Percentiles rank a stretch among this genome's conserved stretches.
phyloP scores from a whole-genome alignment of 768 basidiomycete species.

The Baorangia bicolor region DNA sequence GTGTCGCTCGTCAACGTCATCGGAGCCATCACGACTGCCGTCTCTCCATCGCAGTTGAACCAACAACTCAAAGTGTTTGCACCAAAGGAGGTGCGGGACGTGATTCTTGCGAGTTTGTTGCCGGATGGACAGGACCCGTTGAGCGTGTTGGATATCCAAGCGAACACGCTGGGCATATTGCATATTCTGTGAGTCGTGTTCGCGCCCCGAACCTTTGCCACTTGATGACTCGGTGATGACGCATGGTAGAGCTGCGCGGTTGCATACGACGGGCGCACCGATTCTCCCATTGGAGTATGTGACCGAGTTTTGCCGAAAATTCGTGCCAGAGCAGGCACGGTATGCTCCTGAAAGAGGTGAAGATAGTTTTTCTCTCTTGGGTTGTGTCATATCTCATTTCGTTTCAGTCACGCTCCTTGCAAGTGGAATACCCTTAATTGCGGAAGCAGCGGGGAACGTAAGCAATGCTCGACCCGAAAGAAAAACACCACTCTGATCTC shows the following conservation, averaged over 20 bases:
- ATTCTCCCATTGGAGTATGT: conserved; percentile 45
- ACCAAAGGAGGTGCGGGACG: conserved; percentile 58
- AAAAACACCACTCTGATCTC: conserved; percentile 14
- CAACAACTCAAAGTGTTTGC: conserved; percentile 45
- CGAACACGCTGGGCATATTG: conserved; percentile 63
- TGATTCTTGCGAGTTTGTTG: conserved; percentile 52
- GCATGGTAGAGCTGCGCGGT: conserved; percentile 53
- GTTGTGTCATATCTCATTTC: conserved; percentile 1
- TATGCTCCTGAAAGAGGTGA: conserved; percentile 68
- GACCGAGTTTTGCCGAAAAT: conserved; percentile 58
- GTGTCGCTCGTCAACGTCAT: conserved; percentile 42
- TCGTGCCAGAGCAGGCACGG: conserved; percentile 62
- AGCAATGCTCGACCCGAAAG: conserved; percentile 21
- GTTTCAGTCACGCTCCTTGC: conserved; percentile 63
- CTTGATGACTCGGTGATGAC: neutral
- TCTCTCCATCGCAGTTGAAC: conserved; percentile 39
- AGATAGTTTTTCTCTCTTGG: neutral
- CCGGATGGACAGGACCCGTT: conserved; percentile 69
- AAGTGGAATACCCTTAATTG: conserved; percentile 55
- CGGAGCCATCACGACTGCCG: conserved; percentile 45
- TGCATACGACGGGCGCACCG: conserved; percentile 39
- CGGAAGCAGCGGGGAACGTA: conserved; percentile 51
- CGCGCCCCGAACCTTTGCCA: too few species aligned
- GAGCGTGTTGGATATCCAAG: conserved; percentile 48
- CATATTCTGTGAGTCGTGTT: conserved; percentile 64